phyloP scores from a whole-genome alignment of 305 asterid genomes.

The Fraxinus latifolia region DNA sequence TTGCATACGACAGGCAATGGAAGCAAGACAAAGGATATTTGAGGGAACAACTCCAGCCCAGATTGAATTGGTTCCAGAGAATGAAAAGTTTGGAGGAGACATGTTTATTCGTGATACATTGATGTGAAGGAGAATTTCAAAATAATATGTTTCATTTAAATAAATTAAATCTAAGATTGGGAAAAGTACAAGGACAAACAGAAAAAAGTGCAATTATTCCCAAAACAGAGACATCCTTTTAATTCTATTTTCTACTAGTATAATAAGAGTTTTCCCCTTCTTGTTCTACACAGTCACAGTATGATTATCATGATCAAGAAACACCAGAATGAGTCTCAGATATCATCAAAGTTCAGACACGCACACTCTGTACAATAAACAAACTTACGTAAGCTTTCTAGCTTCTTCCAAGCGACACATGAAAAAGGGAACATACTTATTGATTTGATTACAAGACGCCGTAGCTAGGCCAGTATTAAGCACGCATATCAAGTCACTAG shows the following conservation, averaged over 20 bases:
- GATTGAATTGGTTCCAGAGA: constrained; percentile 4
- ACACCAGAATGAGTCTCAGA: background rate
- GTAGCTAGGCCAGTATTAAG: background rate
- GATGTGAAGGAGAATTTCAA: background rate
- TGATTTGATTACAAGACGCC: background rate
- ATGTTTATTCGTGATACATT: background rate
- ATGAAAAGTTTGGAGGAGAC: background rate
- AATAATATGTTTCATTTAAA: background rate
- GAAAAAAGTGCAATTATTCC: background rate
- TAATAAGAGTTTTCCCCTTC: background rate
- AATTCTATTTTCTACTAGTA: background rate
- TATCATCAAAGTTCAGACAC: background rate
- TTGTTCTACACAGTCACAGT: background rate
- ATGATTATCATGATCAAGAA: background rate
- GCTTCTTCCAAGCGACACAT: background rate
- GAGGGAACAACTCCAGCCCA: constrained; percentile 15
- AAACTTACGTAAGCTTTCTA: too few relatives aligned
- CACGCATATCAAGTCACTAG: background rate
- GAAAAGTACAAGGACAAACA: background rate
- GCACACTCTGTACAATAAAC: background rate
- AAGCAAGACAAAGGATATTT: constrained; percentile 25
- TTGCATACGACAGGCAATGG: constrained; percentile 19
- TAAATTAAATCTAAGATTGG: background rate
- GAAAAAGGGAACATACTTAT: background rate
- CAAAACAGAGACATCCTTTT: background rate